These are phyloP conservation scores for Ophiostoma sp. DNA, from an alignment of 2,329 filamentous ascomycete species.

Conservation along the genomic window DNA sequence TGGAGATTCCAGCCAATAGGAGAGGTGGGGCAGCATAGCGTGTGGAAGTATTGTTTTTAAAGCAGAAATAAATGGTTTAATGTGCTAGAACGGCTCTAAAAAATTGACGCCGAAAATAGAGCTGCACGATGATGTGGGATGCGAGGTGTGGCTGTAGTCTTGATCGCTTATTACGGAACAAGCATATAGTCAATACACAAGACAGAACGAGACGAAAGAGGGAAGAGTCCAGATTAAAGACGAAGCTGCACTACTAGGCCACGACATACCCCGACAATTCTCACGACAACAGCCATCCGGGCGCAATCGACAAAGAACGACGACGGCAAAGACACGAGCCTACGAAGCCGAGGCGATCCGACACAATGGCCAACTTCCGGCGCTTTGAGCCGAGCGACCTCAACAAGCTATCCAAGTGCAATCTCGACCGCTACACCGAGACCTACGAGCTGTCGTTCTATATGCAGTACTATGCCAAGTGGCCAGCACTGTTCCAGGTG, in stretches of 20 bases:
- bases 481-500: constrained; percentile 90
- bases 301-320: background rate
- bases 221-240: background rate
- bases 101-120: constrained; percentile 13
- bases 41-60: background rate
- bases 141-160: background rate
- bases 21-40: constrained; percentile 6
- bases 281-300: background rate
- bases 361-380: constrained; percentile 72
- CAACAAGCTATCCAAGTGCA: constrained; percentile 86
- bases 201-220: background rate
- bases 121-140: constrained; percentile 1
- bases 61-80: constrained; percentile 15
- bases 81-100: constrained; percentile 9
- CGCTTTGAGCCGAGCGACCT: constrained; percentile 80
- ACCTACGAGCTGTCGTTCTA: constrained; percentile 96
- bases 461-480: constrained; percentile 89
- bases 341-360: background rate
- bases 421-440: constrained; percentile 94
- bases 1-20: constrained; percentile 8
- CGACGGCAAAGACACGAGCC: background rate
- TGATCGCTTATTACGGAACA: background rate
- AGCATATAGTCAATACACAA: background rate
- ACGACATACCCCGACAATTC: background rate
- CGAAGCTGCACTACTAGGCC: background rate